A percentile compares a stretch with the other conserved stretches of the same genome.
These are phyloP conservation scores for Malus fusca DNA, from an alignment of 306 rosid species.

Conservation along the genomic window DNA sequence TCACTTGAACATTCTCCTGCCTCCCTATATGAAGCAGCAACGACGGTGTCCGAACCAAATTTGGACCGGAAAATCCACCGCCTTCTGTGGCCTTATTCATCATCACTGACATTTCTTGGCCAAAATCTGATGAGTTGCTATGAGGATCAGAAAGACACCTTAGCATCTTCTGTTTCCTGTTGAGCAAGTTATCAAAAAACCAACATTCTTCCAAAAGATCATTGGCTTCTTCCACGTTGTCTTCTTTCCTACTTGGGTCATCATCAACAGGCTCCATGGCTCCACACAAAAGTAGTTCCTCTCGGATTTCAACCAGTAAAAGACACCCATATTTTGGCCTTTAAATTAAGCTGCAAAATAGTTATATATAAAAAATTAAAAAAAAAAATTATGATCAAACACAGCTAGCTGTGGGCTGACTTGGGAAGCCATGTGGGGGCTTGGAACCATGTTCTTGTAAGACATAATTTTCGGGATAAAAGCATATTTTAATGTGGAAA, in stretches of 20 bases:
- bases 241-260: constrained; percentile 22
- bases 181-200: constrained; percentile 67
- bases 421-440: constrained; percentile 49
- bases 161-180: constrained; percentile 38
- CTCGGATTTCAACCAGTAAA: not conserved
- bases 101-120: constrained; percentile 18
- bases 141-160: constrained; percentile 62
- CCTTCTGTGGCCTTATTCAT: not conserved
- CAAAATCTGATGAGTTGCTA: constrained; percentile 34
- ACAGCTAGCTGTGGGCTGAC: constrained; percentile 14
- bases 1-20: constrained; percentile 23
- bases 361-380: not conserved
- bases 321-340: not conserved
- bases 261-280: constrained; percentile 37
- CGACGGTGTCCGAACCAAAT: constrained; percentile 43
- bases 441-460: constrained; percentile 31
- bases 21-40: constrained; percentile 40
- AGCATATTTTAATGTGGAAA: constrained; percentile 9
- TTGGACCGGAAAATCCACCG: constrained; percentile 3
- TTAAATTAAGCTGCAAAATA: not conserved
- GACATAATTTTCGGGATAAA: constrained; percentile 7
- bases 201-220: constrained; percentile 77
- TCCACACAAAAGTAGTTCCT: constrained; percentile 5
- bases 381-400: constrained; percentile 16
- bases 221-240: constrained; percentile 28